Conservation (phyloP, 352 stramenopile species). For the Phytophthora tubulina region DNA sequence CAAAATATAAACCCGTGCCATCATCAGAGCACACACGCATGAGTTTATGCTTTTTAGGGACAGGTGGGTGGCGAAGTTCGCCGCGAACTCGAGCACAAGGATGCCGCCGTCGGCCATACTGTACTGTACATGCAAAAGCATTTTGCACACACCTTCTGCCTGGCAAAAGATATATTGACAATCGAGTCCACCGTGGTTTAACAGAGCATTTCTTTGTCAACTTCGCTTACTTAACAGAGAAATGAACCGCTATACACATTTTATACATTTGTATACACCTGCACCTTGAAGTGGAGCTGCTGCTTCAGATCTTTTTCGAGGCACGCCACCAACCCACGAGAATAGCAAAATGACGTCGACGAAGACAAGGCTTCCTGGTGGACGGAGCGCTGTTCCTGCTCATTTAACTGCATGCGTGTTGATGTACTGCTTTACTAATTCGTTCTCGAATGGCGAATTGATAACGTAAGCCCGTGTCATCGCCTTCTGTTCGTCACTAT, state of each 20-base stretch:
- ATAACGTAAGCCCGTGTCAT: too few species aligned
- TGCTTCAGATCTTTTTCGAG: slow-evolving; percentile 10
- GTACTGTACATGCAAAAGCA: too few species aligned
- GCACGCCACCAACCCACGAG: slow-evolving; percentile 11
- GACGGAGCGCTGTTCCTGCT: too few species aligned
- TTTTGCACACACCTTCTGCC: background rate
- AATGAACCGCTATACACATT: slow-evolving; percentile 3
- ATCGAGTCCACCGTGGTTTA: slow-evolving; percentile 7
- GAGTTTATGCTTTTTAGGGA: background rate
- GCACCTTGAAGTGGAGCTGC: slow-evolving; percentile 15
- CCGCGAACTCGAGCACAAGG: background rate
- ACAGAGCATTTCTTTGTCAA: slow-evolving; percentile 23
- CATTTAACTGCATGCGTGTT: too few species aligned
- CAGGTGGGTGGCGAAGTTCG: background rate
- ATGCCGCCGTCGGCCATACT: too few species aligned
- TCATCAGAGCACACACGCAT: background rate
- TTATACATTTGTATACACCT: slow-evolving; percentile 4
- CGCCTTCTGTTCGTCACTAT: too few species aligned
- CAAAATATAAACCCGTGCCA: background rate
- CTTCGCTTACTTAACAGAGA: slow-evolving; percentile 1
- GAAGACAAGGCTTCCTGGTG: too few species aligned
- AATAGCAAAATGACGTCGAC: background rate
- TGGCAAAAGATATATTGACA: background rate
- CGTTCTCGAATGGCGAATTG: too few species aligned
- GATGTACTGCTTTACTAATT: too few species aligned